Evolutionary conservation across 352 stramenopile genomes (phyloP).

Genomic region (Saprolegnia diclina): DNA sequence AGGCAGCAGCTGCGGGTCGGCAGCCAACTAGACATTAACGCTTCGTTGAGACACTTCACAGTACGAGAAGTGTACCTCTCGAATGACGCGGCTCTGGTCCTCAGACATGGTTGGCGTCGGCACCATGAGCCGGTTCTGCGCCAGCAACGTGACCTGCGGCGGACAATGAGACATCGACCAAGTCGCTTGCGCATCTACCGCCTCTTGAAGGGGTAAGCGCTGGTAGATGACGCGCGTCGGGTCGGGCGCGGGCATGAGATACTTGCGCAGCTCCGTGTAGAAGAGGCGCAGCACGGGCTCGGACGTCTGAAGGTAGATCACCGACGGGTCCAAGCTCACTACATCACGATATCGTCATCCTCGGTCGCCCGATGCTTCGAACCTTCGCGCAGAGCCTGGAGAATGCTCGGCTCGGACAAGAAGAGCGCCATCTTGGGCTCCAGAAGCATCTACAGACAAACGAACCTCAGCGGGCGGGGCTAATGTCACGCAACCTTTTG

Average conservation of each 20-base stretch:
- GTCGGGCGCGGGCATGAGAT: not conserved
- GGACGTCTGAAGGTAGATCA: conserved; percentile 24
- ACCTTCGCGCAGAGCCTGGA: conserved; percentile 25
- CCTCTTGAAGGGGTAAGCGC: conserved; percentile 10
- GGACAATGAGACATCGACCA: not conserved
- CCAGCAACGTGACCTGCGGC: conserved; percentile 5
- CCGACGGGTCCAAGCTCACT: conserved; percentile 25
- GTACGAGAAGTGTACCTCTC: conserved; percentile 7
- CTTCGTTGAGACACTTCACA: not conserved
- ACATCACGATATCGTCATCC: not conserved
- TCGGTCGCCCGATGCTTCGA: not conserved
- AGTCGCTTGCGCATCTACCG: not conserved
- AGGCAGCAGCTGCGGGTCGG: conserved; percentile 10
- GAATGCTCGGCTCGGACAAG: conserved; percentile 12
- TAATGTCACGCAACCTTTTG: too few relatives aligned
- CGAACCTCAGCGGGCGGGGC: too few relatives aligned
- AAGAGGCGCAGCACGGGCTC: conserved; percentile 25
- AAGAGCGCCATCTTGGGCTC: conserved; percentile 25
- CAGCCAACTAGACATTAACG: conserved; percentile 11
- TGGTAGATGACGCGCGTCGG: conserved; percentile 11
- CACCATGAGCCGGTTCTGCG: conserved; percentile 6
- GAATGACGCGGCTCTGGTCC: not conserved
- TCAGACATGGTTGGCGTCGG: conserved; percentile 6
- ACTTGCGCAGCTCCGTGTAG: conserved; percentile 24
- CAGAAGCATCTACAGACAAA: conserved; percentile 13